Conservation (phyloP, 257 asterid species). For the Ilex aquifolium region DNA sequence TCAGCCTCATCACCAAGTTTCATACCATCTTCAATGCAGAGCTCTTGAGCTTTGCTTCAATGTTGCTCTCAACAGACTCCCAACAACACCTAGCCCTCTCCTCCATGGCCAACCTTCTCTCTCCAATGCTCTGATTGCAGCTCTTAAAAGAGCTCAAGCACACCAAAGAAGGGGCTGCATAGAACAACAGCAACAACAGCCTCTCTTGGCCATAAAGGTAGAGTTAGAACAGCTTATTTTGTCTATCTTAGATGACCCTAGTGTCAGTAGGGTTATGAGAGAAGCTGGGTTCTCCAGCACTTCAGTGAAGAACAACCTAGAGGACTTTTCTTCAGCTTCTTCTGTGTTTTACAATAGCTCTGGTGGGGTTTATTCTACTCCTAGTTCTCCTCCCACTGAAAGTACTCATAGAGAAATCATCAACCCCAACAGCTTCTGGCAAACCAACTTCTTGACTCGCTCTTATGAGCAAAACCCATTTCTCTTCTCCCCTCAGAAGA, state of each 20-base stretch:
- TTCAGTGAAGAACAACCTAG: slow-evolving; percentile 46
- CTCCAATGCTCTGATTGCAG: slow-evolving; percentile 77
- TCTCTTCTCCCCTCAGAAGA: slow-evolving; percentile 34
- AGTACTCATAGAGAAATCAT: slow-evolving; percentile 7
- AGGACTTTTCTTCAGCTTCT: slow-evolving; percentile 25
- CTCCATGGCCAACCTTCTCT: slow-evolving; percentile 67
- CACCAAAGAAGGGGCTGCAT: slow-evolving; percentile 67
- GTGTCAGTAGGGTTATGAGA: slow-evolving; percentile 79
- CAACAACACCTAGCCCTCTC: slow-evolving; percentile 53
- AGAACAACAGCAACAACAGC: slow-evolving; percentile 54
- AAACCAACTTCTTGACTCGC: slow-evolving; percentile 16
- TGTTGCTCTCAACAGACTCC: slow-evolving; percentile 85
- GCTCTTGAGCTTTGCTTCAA: slow-evolving; percentile 87
- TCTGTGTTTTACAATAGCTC: slow-evolving; percentile 43
- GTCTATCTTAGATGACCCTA: slow-evolving; percentile 80
- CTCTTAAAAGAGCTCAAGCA: slow-evolving; percentile 77
- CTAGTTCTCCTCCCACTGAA: slow-evolving; percentile 52
- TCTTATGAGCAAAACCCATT: slow-evolving; percentile 26
- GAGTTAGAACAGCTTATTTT: slow-evolving; percentile 73
- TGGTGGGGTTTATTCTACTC: slow-evolving; percentile 70
- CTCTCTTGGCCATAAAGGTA: slow-evolving; percentile 46
- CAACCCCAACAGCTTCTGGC: slow-evolving; percentile 23
- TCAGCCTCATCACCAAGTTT: slow-evolving; percentile 27
- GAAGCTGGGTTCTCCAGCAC: slow-evolving; percentile 83
- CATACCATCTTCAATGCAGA: slow-evolving; percentile 59